Percentiles rank a stretch among this genome's conserved stretches.
phyloP scores from a whole-genome alignment of 441 rosid genomes.

The Aquilaria agallochum region DNA sequence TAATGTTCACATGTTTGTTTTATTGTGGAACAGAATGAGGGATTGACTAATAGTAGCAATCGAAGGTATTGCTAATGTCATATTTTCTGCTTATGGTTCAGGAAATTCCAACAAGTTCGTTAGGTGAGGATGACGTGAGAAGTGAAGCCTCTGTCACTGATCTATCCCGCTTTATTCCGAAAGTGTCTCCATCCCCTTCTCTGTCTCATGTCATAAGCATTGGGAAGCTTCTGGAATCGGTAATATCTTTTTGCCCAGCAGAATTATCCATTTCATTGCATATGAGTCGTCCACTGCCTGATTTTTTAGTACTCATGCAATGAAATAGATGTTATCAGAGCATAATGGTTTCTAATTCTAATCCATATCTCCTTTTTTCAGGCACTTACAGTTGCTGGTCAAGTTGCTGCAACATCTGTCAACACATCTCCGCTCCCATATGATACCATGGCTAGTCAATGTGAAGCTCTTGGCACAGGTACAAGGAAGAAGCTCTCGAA shows the following conservation, averaged over 20 bases:
- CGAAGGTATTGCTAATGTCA: no score
- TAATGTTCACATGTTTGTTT: no score
- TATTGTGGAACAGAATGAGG: no score
- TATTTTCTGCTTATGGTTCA: conserved; percentile 18
- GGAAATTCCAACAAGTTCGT: conserved; percentile 54
- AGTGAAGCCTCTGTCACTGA: conserved; percentile 76
- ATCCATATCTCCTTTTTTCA: conserved; percentile 23
- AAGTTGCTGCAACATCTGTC: conserved; percentile 77
- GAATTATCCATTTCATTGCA: neutral
- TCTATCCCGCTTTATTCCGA: conserved; percentile 51
- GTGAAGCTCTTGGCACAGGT: conserved; percentile 84
- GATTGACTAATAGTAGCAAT: no score
- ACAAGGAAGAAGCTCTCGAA: conserved; percentile 82
- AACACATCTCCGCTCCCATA: conserved; percentile 89
- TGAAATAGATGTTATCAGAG: conserved; percentile 2
- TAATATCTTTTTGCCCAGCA: conserved; percentile 25
- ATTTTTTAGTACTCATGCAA: neutral
- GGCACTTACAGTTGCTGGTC: conserved; percentile 97
- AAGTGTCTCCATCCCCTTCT: conserved; percentile 59
- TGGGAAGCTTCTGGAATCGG: conserved; percentile 91
- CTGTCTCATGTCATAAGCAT: conserved; percentile 72
- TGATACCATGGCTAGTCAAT: conserved; percentile 70
- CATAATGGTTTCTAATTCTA: neutral
- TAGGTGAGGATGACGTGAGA: conserved; percentile 60
- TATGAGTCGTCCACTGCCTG: neutral